phyloP scores from a whole-genome alignment of 139 green algal genomes.

The Choricystis sp. region DNA sequence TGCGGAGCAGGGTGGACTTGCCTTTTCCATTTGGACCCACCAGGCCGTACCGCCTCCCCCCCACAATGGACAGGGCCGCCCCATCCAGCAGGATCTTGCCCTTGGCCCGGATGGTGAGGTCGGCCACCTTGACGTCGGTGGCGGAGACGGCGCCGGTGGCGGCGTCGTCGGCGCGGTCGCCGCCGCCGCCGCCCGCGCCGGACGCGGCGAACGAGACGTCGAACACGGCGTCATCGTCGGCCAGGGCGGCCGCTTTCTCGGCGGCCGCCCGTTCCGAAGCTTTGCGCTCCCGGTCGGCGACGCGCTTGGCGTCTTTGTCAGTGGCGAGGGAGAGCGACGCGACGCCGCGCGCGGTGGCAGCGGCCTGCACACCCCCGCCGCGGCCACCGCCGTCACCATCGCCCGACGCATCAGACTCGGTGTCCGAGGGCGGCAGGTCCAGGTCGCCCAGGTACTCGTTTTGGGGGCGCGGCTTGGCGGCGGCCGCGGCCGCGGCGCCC shows the following conservation, averaged over 20 bases:
- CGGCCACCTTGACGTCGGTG: slow-evolving; percentile 94
- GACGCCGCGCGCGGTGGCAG: not conserved
- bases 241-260: slow-evolving; percentile 67
- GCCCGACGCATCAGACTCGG: slow-evolving; percentile 35
- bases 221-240: slow-evolving; percentile 92
- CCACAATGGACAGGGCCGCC: slow-evolving; percentile 76
- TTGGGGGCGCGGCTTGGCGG: not conserved
- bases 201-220: slow-evolving; percentile 76
- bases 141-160: slow-evolving; percentile 27
- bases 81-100: slow-evolving; percentile 95
- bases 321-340: slow-evolving; percentile 4
- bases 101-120: slow-evolving; percentile 88
- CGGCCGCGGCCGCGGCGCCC: slow-evolving; percentile 6
- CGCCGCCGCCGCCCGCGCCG: slow-evolving; percentile 44
- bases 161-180: slow-evolving; percentile 10
- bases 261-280: slow-evolving; percentile 49
- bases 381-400: slow-evolving; percentile 5
- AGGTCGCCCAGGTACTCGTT: slow-evolving; percentile 73
- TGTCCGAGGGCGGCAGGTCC: slow-evolving; percentile 73
- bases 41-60: slow-evolving; percentile 64
- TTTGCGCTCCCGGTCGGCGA: slow-evolving; percentile 68
- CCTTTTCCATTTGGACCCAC: slow-evolving; percentile 81
- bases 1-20: slow-evolving; percentile 95
- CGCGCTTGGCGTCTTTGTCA: slow-evolving; percentile 57
- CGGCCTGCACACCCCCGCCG: slow-evolving; percentile 2